Conservation (phyloP, 257 asterid species). For the Jasminum sambac region DNA sequence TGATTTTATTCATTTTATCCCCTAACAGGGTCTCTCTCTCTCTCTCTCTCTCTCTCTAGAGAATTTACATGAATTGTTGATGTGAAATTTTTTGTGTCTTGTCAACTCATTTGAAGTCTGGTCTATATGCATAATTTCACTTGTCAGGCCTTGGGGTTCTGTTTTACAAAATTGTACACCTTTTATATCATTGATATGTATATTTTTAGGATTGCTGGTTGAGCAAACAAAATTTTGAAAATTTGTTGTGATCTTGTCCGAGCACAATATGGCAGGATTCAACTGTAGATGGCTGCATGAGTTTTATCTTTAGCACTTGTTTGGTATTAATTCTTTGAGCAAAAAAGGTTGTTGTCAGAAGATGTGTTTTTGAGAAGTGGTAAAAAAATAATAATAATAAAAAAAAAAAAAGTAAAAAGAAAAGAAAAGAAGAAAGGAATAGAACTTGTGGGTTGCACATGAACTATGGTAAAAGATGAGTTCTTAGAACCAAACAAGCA, state of each 20-base stretch:
- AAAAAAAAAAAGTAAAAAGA: no score
- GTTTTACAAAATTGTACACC: background rate
- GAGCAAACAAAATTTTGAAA: background rate
- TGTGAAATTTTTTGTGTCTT: background rate
- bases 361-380: no score
- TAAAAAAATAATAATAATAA: no score
- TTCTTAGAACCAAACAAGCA: no score
- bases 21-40: background rate
- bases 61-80: background rate
- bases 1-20: background rate
- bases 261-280: background rate
- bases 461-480: no score
- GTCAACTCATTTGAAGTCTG: background rate
- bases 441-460: no score
- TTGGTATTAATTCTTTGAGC: no score
- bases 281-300: background rate
- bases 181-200: background rate
- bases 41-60: background rate
- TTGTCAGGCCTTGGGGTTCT: background rate
- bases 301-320: background rate
- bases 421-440: no score
- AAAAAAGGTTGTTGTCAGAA: no score
- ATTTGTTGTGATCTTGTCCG: background rate
- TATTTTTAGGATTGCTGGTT: no score
- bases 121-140: background rate